Evolutionary conservation across 345 rosid genomes (phyloP).

Genomic region (Camelina neglecta): DNA sequence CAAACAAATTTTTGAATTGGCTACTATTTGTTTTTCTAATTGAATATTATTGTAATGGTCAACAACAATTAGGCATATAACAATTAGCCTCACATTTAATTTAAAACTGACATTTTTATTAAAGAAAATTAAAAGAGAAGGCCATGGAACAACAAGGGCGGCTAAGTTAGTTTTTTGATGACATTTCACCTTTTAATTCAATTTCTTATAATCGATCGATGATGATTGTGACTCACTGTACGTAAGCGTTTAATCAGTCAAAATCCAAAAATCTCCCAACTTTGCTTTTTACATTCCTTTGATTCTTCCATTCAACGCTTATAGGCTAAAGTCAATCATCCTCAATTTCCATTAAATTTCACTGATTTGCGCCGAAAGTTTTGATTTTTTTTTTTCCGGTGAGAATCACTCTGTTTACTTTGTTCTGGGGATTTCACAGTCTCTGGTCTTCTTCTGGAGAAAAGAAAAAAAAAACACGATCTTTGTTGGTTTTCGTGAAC

Average conservation of each 20-base stretch:
- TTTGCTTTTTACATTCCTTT: constrained; percentile 17
- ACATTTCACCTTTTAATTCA: not conserved
- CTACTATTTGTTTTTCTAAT: not conserved
- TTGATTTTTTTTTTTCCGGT: constrained; percentile 13
- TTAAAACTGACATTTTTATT: not conserved
- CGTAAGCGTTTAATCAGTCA: constrained; percentile 40
- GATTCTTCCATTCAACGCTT: constrained; percentile 8
- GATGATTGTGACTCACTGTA: constrained; percentile 27
- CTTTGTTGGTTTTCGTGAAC: not conserved
- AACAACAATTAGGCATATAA: not conserved
- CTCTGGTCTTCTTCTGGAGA: constrained; percentile 16
- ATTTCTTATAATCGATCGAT: not conserved
- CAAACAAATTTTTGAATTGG: not conserved
- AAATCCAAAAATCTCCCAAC: constrained; percentile 17
- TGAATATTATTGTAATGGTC: not conserved
- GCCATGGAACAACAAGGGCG: constrained; percentile 14
- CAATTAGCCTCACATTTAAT: not conserved
- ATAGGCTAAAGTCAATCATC: not conserved
- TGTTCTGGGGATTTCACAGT: not conserved
- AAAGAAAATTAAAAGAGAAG: not conserved
- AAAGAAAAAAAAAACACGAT: constrained; percentile 11
- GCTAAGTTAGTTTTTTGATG: constrained; percentile 27
- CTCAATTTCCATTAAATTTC: not conserved
- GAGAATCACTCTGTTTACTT: constrained; percentile 17
- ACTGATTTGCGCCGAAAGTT: constrained; percentile 30